These are phyloP conservation scores for Tremella yokohamensis DNA, from an alignment of 768 basidiomycete genomes.

Conservation along the genomic window DNA sequence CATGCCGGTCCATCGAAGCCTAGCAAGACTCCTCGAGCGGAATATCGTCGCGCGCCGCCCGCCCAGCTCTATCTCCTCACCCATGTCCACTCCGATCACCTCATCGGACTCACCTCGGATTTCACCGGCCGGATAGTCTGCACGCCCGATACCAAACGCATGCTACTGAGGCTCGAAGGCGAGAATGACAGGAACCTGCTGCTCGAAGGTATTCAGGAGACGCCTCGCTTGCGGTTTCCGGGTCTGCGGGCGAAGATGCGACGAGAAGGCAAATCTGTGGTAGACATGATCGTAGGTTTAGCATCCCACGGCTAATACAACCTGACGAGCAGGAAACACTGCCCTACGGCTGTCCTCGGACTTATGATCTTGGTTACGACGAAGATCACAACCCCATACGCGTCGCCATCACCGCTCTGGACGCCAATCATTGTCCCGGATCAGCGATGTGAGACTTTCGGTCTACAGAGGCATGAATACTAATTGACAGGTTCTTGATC, in stretches of 20 bases:
- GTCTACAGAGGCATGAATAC: not conserved
- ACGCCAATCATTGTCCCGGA: slow-evolving; percentile 94
- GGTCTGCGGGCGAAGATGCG: slow-evolving; percentile 22
- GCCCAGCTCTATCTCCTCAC: slow-evolving; percentile 68
- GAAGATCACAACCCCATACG: slow-evolving; percentile 52
- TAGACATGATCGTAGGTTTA: slow-evolving; percentile 36
- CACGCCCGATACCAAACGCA: slow-evolving; percentile 77
- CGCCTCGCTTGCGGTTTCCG: slow-evolving; percentile 18
- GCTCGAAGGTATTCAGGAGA: slow-evolving; percentile 21
- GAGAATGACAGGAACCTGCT: slow-evolving; percentile 18
- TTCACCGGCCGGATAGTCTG: slow-evolving; percentile 73
- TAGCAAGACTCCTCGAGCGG: not conserved
- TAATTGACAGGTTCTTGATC: slow-evolving; percentile 69
- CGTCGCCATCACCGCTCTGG: slow-evolving; percentile 73
- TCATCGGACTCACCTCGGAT: slow-evolving; percentile 68
- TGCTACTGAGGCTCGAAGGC: slow-evolving; percentile 75
- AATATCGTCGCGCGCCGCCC: slow-evolving; percentile 22
- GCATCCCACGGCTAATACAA: too few species aligned
- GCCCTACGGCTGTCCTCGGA: slow-evolving; percentile 57
- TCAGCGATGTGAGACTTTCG: slow-evolving; percentile 69
- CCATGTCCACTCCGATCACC: slow-evolving; percentile 87
- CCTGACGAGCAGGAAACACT: slow-evolving; percentile 22
- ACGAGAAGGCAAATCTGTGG: slow-evolving; percentile 24
- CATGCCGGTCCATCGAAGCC: not conserved
- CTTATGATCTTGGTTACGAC: slow-evolving; percentile 57